Evolutionary conservation across 805 yeast genomes (phyloP), one percentile per base, ranked within the genome.

Genomic region (Candida sithepensis): DNA sequence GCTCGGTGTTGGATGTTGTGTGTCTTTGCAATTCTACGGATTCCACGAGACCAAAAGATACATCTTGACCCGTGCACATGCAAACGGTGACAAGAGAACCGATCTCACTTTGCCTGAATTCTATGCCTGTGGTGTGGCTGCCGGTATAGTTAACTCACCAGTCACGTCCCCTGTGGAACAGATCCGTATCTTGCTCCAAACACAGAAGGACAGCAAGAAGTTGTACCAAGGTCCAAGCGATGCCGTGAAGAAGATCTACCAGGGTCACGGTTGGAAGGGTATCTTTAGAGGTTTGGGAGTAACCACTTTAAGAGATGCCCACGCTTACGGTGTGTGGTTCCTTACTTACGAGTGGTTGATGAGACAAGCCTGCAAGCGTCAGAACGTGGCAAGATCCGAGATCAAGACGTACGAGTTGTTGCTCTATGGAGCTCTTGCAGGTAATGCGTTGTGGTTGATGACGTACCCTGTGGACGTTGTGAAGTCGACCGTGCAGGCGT

Each of bases 281-380:
- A 52, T 83, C 4, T 81, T 71, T 55, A 65, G 88, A 46, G 88
- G 88, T 0, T 64, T 69, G 16, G 54, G 67, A 3, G 74, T 83
- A 47, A 83, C 88, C 0, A 55, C 78, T 1, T 39, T 77, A 12
- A 68, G 88, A 49, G 88, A 83, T 56, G 65, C 75, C n/a, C 88
- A 83, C 61, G 87, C 88, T 0, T 84, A 84, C 57, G 90, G 90
- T 6, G 78, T 82, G 14, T 84, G 90, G 90, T 84, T 84, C 55
- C 65, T 81, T 49, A 71, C 87, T 1, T 84, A 80, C 58, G 90
- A 84, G 60, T 70, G 65, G 41, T 65, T 83, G 46, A 77, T 84
- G 57, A 67, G 66, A 41, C 58, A 59, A 44, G 66, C 75, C 21
- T 64, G 68, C 34, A 55, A 61, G 12, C 48, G 52, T 5, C 66